Base-by-base conservation (phyloP, 176 grass and related monocot genomes). In the Puccinellia tenuiflora region DNA sequence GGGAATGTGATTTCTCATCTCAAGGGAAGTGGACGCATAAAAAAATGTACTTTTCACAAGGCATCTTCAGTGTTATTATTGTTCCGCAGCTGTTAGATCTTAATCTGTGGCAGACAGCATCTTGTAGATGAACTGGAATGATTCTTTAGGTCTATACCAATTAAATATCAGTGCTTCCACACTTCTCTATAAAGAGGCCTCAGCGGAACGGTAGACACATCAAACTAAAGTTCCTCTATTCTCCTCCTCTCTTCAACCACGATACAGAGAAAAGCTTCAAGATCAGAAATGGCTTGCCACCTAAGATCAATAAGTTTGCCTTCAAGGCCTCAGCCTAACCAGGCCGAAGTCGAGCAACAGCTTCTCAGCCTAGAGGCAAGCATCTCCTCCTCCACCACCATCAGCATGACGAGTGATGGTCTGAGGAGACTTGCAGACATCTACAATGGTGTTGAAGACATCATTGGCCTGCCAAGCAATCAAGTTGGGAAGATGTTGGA, bases 1-100 rank as follows among this genome's bases (percentile, higher is more conserved):
- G 68, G 40, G 14, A 40, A 42, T 76, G 82, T 53, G 70, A 40
- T 74, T 26, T n/a, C 24, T 84, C 71, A 76, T 48, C 70, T 28
- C 7, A 22, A 52, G 25, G 59, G 40, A n/a, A n/a, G n/a, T n/a
- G n/a, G 22, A 6, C 17, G 37, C 35, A n/a, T 15, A 56, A 59
- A 68, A 70, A 57, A 77, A 0, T 63, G 46, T 42, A 77, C 50
- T 38, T 4, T 5, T 7, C 51, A 82, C 16, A 0, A 72, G 29
- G 45, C 22, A 16, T 20, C 46, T 53, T 53, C 20, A 16, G 48
- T 75, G 9, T n/a, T 75, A 30, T 53, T 12, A 74, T 74, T 10
- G 15, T n/a, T 60, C 51, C 31, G 20, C 48, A 55, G 61, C 61
- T 55, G 16, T 21, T 51, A n/a, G n/a, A n/a, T n/a, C n/a, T n/a